Percentiles rank a stretch among this genome's conserved stretches.
Conservation (phyloP, 768 basidiomycete genomes). For the Xerocomus spinulosus region DNA sequence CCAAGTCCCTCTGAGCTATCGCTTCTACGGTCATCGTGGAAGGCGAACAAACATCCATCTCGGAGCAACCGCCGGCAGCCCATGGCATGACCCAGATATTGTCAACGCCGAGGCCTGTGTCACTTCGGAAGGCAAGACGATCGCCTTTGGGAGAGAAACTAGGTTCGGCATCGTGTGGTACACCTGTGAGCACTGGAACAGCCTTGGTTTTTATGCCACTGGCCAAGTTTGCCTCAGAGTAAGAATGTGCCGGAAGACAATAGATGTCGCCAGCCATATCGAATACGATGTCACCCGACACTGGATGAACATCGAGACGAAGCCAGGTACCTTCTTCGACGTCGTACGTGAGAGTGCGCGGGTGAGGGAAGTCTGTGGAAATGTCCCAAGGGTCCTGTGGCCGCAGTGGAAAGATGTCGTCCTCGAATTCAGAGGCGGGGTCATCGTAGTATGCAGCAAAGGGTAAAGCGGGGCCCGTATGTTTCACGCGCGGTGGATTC, state of each 20-base stretch:
- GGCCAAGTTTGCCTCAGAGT: constrained; percentile 27
- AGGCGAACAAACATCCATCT: constrained; percentile 48
- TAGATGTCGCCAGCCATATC: constrained; percentile 75
- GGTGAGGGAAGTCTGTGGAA: constrained; percentile 68
- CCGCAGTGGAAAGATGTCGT: constrained; percentile 61
- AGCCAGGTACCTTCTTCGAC: constrained; percentile 75
- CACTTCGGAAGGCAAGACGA: constrained; percentile 63
- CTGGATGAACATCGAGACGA: constrained; percentile 67
- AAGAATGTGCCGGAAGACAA: constrained; percentile 51
- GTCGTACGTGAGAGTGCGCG: constrained; percentile 61
- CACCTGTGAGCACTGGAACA: constrained; percentile 55
- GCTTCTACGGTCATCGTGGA: constrained; percentile 34
- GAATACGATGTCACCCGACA: constrained; percentile 65
- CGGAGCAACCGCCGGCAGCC: constrained; percentile 50
- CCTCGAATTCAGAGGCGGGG: constrained; percentile 42
- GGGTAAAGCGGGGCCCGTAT: constrained; percentile 5
- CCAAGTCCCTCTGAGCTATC: constrained; percentile 34
- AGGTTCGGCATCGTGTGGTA: constrained; percentile 69
- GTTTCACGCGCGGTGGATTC: neutral
- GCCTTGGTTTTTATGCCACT: constrained; percentile 37
- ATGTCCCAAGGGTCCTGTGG: constrained; percentile 60
- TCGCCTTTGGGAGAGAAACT: constrained; percentile 68
- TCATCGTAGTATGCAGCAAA: constrained; percentile 19
- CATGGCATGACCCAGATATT: constrained; percentile 71
- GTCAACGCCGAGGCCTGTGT: constrained; percentile 67